Base-by-base conservation (phyloP, 1,284 basidiomycete species). In the Cryptococcus hybrid region DNA sequence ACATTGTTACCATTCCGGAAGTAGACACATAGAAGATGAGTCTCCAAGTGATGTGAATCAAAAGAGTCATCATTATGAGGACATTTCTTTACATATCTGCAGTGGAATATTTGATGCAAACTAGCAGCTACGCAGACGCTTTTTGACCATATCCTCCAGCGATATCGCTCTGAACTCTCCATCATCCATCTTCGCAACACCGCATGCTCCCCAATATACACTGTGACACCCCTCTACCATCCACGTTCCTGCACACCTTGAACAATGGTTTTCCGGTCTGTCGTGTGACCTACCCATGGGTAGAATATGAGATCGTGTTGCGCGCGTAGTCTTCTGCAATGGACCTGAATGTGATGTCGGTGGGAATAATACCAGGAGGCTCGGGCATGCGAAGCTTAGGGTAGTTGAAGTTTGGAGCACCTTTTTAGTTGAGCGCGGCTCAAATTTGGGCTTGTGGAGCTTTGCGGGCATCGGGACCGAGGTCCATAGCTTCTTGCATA, bases 401-500 rank as follows among this genome's bases (percentile, higher is more conserved):
- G 69, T 58, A 30, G 52, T 59, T 7, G 51, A 30, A 9, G 51
- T n/a, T 55, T 51, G 61, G 3, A 62, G 52, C 38, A 58, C 46
- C 9, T 61, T 50, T 8, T 58, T 60, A 51, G 79, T 54, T 35
- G 66, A 57, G 5, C 68, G 68, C 79, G 84, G 71, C 34, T 51
- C 35, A 63, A 76, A 76, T 54, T 87, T 85, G 2, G 90, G 89
- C 55, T 85, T 85, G 38, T 79, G 82, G 45, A 92, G 79, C 59
- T 82, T 82, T 1, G 81, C 82, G 0, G 87, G 83, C 87, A n/a
- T 87, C 83, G 0, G 84, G 79, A 1, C 91, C 91, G 9, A 96
- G 80, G 57, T 89, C 87, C 68, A 95, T 85, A 7, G 95, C 94
- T 61, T 88, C 84, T 70, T 95, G 89, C 90, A 99, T 97, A 62